Base-by-base conservation (phyloP, 163 green algal species). In the Volvox carteri region DNA sequence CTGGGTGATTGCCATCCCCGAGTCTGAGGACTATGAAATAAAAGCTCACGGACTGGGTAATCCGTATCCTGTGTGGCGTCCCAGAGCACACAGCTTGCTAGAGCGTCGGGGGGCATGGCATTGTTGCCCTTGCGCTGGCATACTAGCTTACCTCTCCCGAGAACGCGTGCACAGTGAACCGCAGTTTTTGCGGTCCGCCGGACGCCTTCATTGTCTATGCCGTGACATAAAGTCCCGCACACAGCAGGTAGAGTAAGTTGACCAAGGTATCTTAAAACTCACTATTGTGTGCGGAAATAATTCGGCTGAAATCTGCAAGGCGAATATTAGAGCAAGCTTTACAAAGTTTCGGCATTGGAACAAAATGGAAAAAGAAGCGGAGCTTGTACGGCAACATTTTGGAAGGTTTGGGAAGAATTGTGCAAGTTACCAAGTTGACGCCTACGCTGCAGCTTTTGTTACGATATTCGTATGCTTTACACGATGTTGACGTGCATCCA, bases 1-100 rank as follows among this genome's bases (percentile, higher is more conserved):
- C 95, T 95, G 14, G 95, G 91, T 41, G 93, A 96, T 84, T 97
- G 95, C 97, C 97, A 99, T 48, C 97, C 97, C 41, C 94, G 87
- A 7, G 95, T 97, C 50, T 98, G 94, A 19, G 94, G 92, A 81
- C 91, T 97, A 78, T 98, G 94, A 35, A 93, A 95, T 6, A 98
- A 90, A 30, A 99, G 93, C 92, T 98, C 96, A 12, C 90, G 86
- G 12, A 94, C 96, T 2, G 96, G 96, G 70, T 97, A 97, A 44
- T 98, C 96, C 14, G 93, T 86, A 85, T 99, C 96, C 95, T 98
- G 83, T 37, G 42, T 2, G 44, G 46, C 5, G 41, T 37, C 60
- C 60, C 25, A 35, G 60, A 23, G 60, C 4, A 23, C 19, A 19
- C 7, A 25, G 54, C 54, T 65, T 65, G 54, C 54, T 65, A 11